Percentiles rank a stretch among this genome's conserved stretches.
These are phyloP conservation scores for Picea abies DNA, from an alignment of 83 land plant species.

Conservation along the genomic window DNA sequence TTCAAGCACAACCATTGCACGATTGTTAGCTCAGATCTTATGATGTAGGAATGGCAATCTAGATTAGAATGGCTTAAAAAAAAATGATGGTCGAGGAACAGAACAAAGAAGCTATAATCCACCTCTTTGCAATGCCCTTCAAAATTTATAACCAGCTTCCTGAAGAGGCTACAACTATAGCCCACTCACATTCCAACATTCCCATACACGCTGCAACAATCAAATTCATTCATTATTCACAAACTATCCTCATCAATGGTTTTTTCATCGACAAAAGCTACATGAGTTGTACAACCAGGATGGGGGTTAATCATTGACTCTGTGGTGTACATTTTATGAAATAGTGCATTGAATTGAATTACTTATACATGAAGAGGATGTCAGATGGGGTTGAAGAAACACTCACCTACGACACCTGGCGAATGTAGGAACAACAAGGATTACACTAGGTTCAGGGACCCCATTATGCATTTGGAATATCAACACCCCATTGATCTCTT, in stretches of 20 bases:
- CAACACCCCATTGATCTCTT: too few relatives aligned
- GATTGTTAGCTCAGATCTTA: too few relatives aligned
- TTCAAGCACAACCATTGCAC: too few relatives aligned
- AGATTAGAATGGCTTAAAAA: too few relatives aligned
- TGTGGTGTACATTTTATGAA: neutral
- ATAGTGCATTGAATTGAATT: neutral
- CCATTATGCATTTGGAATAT: too few relatives aligned
- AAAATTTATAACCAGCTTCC: neutral
- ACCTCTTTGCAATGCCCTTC: slow-evolving; percentile 22
- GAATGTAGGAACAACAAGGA: too few relatives aligned
- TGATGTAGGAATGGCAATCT: too few relatives aligned
- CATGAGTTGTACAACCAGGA: neutral
- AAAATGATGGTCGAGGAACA: too few relatives aligned
- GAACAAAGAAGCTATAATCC: neutral
- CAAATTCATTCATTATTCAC: neutral
- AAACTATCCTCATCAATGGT: neutral
- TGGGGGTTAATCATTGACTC: neutral
- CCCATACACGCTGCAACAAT: slow-evolving; percentile 46
- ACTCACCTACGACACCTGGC: too few relatives aligned
- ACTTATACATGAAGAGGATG: too few relatives aligned
- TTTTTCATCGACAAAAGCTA: neutral
- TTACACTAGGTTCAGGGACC: too few relatives aligned
- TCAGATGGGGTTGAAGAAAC: too few relatives aligned
- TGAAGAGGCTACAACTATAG: slow-evolving; percentile 36
- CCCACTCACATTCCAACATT: slow-evolving; percentile 57